Conservation (phyloP, 768 basidiomycete species). For the Phlegmacium glaucopus region DNA sequence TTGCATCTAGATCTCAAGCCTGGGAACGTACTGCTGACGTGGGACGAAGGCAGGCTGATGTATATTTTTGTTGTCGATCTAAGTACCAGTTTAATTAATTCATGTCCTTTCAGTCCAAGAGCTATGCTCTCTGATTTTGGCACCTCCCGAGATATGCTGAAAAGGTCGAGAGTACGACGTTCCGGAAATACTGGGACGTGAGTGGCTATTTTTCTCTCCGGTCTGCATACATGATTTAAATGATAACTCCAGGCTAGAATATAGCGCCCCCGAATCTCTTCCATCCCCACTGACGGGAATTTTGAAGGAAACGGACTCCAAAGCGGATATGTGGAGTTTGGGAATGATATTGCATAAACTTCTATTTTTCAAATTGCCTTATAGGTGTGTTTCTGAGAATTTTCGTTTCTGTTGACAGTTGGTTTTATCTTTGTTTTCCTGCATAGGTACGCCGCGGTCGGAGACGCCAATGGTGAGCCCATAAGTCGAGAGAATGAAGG, state of each 20-base stretch:
- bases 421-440: not conserved
- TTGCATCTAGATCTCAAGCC: conserved; percentile 93
- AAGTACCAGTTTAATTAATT: not conserved
- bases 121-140: conserved; percentile 97
- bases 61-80: conserved; percentile 30
- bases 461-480: conserved; percentile 44
- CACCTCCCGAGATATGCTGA: conserved; percentile 88
- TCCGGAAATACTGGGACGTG: conserved; percentile 96
- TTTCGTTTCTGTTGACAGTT: not conserved
- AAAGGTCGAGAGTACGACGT: conserved; percentile 52
- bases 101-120: conserved; percentile 56
- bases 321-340: conserved; percentile 95
- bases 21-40: conserved; percentile 88
- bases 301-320: conserved; percentile 74
- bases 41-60: conserved; percentile 86
- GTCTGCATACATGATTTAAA: not conserved
- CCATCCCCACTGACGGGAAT: conserved; percentile 61
- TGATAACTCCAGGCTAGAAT: conserved; percentile 60
- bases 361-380: conserved; percentile 87
- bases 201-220: conserved; percentile 25
- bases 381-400: conserved; percentile 55
- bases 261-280: conserved; percentile 85
- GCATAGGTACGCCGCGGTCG: conserved; percentile 55
- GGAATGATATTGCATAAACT: conserved; percentile 96
- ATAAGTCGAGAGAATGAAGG: conserved; percentile 40